Conservation (phyloP, 164 flowering plant species). For the Piper longum region DNA sequence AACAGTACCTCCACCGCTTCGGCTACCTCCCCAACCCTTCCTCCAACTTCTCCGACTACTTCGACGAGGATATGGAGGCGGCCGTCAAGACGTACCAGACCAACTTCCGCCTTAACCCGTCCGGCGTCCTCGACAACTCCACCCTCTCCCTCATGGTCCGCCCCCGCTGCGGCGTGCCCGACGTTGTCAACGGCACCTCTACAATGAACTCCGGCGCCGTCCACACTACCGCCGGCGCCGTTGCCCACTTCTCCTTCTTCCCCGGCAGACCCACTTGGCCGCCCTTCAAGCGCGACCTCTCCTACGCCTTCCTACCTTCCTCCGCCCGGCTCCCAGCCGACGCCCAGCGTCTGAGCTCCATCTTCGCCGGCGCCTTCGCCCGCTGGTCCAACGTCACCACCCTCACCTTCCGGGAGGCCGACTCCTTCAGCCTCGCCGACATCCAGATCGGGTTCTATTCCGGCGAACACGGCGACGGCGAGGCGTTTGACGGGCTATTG, state of each 20-base stretch:
- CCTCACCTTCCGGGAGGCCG: constrained; percentile 30
- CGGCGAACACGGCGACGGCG: constrained; percentile 69
- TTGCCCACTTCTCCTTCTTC: constrained; percentile 38
- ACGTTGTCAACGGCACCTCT: constrained; percentile 14
- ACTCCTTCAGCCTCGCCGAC: constrained; percentile 27
- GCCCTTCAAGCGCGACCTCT: constrained; percentile 18
- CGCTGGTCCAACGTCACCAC: constrained; percentile 56
- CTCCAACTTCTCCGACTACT: constrained; percentile 24
- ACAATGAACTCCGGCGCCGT: constrained; percentile 9
- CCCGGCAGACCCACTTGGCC: constrained; percentile 40
- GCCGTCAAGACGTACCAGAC: constrained; percentile 38
- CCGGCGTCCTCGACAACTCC: constrained; percentile 37
- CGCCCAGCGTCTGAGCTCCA: constrained; percentile 10
- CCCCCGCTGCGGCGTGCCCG: constrained; percentile 58
- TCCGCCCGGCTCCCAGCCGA: constrained; percentile 12
- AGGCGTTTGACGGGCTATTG: constrained; percentile 56
- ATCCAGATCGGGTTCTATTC: constrained; percentile 38
- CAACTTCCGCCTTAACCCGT: constrained; percentile 29
- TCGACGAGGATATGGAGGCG: constrained; percentile 30
- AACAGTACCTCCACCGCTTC: constrained; percentile 38
- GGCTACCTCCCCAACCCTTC: constrained; percentile 26
- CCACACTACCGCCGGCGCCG: constrained; percentile 7
- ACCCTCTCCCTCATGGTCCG: constrained; percentile 31
- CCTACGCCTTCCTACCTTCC: constrained; percentile 37
- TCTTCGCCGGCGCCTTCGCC: constrained; percentile 35